Conservation (phyloP, 495 filamentous ascomycete species). For the Tetracladium setigerum region DNA sequence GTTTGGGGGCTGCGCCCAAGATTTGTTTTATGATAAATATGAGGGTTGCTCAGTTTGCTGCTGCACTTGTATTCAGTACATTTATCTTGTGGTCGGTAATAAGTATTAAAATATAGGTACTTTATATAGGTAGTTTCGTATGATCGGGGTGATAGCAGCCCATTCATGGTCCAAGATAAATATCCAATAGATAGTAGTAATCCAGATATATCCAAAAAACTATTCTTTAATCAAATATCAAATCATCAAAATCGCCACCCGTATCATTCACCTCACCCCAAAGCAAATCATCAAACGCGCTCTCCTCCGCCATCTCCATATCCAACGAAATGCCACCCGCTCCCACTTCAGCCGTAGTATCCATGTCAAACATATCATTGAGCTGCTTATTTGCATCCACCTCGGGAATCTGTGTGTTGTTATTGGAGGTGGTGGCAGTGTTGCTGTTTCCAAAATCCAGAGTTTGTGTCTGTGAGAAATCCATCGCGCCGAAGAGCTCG, state of each 20-base stretch:
- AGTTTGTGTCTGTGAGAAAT: slow-evolving; percentile 10
- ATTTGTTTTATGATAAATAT: too few relatives aligned
- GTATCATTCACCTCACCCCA: slow-evolving; percentile 3
- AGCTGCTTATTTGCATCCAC: background rate
- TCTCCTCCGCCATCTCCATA: slow-evolving; percentile 10
- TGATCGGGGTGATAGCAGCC: too few relatives aligned
- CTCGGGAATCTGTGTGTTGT: slow-evolving; percentile 2
- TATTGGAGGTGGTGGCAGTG: slow-evolving; percentile 1
- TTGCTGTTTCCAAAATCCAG: slow-evolving; percentile 16
- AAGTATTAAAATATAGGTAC: too few relatives aligned
- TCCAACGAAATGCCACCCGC: slow-evolving; percentile 14
- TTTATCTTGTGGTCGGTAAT: too few relatives aligned
- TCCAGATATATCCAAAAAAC: too few relatives aligned
- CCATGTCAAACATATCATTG: slow-evolving; percentile 4
- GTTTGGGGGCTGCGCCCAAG: too few relatives aligned
- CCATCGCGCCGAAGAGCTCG: slow-evolving; percentile 14
- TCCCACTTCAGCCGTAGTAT: slow-evolving; percentile 3
- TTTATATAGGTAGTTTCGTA: too few relatives aligned
- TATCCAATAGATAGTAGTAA: too few relatives aligned
- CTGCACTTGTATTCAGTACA: too few relatives aligned
- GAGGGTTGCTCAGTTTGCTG: too few relatives aligned
- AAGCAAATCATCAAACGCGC: slow-evolving; percentile 19
- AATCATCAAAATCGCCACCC: background rate
- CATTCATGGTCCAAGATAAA: too few relatives aligned
- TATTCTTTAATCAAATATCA: background rate